Evolutionary conservation across 148 eudicot genomes (phyloP).

Genomic region (Bassia scoparia): DNA sequence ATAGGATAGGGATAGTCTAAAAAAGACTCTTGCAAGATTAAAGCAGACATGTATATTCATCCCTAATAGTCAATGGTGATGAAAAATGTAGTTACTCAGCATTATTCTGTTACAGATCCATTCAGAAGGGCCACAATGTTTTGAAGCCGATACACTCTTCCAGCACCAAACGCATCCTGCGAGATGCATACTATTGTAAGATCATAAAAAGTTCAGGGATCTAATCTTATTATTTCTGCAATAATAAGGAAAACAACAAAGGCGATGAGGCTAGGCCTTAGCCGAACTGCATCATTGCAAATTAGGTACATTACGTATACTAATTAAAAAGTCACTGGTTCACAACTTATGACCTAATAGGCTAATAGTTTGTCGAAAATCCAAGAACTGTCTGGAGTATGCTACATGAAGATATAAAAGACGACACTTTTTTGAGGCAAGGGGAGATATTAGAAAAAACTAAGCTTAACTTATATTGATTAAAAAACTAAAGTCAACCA

Average conservation of each 20-base stretch:
- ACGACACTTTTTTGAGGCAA: no score
- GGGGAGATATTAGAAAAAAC: no score
- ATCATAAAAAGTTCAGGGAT: not conserved
- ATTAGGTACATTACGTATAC: not conserved
- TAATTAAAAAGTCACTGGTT: not conserved
- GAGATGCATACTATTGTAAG: not conserved
- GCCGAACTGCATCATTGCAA: not conserved
- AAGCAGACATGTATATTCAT: not conserved
- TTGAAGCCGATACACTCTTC: slow-evolving; percentile 4
- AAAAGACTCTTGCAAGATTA: not conserved
- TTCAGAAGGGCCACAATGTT: not conserved
- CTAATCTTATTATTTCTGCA: not conserved
- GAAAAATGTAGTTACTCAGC: slow-evolving; percentile 19
- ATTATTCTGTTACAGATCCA: not conserved
- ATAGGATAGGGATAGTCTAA: not conserved
- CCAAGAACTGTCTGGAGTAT: not conserved
- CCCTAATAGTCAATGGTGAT: not conserved
- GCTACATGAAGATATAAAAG: not conserved
- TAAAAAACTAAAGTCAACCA: no score
- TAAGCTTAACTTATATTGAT: no score
- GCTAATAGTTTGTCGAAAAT: not conserved
- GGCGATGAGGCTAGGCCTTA: not conserved
- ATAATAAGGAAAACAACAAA: not conserved
- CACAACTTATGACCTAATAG: not conserved
- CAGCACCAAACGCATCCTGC: slow-evolving; percentile 1